Evolutionary conservation across 2,329 filamentous ascomycete species (phyloP).

Genomic region (Raffaelea deltoideospora): DNA sequence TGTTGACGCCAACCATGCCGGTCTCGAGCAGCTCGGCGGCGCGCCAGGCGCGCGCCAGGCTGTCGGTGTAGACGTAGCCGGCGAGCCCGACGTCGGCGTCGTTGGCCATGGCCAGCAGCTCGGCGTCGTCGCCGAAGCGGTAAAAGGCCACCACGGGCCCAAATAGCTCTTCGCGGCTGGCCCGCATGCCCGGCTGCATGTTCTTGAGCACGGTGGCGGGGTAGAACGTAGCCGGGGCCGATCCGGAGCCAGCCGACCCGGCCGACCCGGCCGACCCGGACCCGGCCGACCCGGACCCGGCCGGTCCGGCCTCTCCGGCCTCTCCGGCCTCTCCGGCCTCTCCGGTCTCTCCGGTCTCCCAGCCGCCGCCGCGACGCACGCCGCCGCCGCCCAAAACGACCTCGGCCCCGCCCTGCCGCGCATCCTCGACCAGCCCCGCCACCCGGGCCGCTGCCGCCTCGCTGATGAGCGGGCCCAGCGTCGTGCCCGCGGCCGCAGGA

Average conservation of each 20-base stretch:
- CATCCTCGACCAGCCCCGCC: conserved; percentile 64
- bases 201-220: conserved; percentile 78
- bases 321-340: too few relatives aligned
- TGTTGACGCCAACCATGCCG: conserved; percentile 79
- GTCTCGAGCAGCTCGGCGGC: conserved; percentile 61
- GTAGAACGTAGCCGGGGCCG: conserved; percentile 68
- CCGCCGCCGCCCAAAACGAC: conserved; percentile 61
- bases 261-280: conserved; percentile 61
- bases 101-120: conserved; percentile 78
- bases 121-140: conserved; percentile 73
- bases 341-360: too few relatives aligned
- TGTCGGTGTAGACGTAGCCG: conserved; percentile 76
- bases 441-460: conserved; percentile 68
- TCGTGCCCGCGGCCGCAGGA: conserved; percentile 54
- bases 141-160: conserved; percentile 86
- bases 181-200: conserved; percentile 72
- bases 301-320: too few relatives aligned
- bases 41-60: conserved; percentile 42
- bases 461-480: conserved; percentile 77
- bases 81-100: conserved; percentile 72
- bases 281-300: conserved; percentile 65
- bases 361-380: too few relatives aligned
- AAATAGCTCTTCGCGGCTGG: conserved; percentile 85
- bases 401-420: conserved; percentile 60
- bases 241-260: conserved; percentile 60